Evolutionary conservation across 2,329 filamentous ascomycete species (phyloP).

Genomic region (Cladosporium sphaerospermum): DNA sequence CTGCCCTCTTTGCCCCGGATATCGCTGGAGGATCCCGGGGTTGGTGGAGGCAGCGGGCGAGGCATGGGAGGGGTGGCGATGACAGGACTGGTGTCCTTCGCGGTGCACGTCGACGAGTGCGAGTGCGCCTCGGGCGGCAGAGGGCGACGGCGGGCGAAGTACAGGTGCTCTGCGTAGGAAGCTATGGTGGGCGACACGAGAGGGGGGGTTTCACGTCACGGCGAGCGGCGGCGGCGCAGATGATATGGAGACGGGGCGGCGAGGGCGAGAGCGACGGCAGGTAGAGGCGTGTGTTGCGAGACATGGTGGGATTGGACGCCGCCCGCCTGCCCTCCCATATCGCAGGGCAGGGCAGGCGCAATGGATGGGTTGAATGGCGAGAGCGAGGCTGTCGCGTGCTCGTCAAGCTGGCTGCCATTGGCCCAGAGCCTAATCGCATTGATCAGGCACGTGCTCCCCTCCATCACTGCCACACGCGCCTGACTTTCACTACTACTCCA

Average conservation of each 20-base stretch:
- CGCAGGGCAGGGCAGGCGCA: too few relatives aligned
- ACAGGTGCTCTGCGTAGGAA: conserved; percentile 24
- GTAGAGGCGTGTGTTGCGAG: not conserved
- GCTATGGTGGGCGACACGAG: conserved; percentile 21
- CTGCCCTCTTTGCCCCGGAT: conserved; percentile 62
- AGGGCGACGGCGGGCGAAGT: conserved; percentile 21
- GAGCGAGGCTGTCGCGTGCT: conserved; percentile 6
- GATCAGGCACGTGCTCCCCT: conserved; percentile 7
- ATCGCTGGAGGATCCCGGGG: conserved; percentile 73
- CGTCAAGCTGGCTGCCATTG: conserved; percentile 4
- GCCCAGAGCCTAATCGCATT: not conserved
- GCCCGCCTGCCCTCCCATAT: too few relatives aligned
- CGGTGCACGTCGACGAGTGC: conserved; percentile 28
- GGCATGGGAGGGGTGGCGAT: conserved; percentile 50
- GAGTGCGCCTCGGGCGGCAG: not conserved
- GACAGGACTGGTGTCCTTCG: not conserved
- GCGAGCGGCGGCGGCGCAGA: not conserved
- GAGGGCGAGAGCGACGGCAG: not conserved
- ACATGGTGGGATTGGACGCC: not conserved
- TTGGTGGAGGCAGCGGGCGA: conserved; percentile 61
- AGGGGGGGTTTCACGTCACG: conserved; percentile 2
- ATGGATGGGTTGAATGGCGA: too few relatives aligned
- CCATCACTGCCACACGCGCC: not conserved
- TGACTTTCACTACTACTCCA: too few relatives aligned
- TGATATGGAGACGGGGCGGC: not conserved